Evolutionary conservation across 495 filamentous ascomycete genomes (phyloP), one percentile per base, ranked within the genome.

Genomic region (Hypoxylon intermedium): DNA sequence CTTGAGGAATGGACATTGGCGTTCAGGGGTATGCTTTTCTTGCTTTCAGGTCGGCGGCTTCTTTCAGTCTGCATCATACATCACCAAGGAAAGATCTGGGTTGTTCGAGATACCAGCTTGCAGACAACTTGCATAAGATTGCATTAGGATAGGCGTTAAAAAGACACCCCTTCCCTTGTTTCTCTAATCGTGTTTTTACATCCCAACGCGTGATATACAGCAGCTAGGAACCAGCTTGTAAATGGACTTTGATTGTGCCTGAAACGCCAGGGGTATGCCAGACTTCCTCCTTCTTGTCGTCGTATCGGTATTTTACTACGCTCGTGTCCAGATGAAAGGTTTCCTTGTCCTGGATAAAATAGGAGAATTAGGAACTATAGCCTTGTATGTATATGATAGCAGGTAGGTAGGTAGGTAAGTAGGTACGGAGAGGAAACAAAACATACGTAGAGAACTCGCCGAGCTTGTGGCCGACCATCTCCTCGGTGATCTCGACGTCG

Each of bases 381-480:
- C n/a, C 6, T 34, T 23, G 24, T 11, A 9, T 21, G 15, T 15
- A 3, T 1, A 1, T 18, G 1, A 21, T 40, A 23, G 33, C 18
- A 11, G 33, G 20, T 26, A 26, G 7, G 7, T 26, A 7, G 4
- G 7, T 4, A 41, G 50, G 43, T 18, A 43, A 30, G 36, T 20
- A 11, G 40, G 33, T 53, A 41, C 46, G 19, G 11, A 11, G 7
- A 19, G 16, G 7, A 38, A 20, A 48, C 30, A 37, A n/a, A 5
- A 87, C 93, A 74, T 85, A 97, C 92, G 83, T 67, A 59, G 92
- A 85, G 75, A 97, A 98, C 79, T 98, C 95, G 58, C 94, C 94
- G 68, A 98, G 80, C 77, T 98, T 98, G 73, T 95, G 88, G 36
- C 95, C 94, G 12, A 98, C 95, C 95, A 98, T 98, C 70, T 98